These are phyloP conservation scores for Triangularia verruculosa DNA, from an alignment of 2,329 filamentous ascomycete species.

Conservation along the genomic window DNA sequence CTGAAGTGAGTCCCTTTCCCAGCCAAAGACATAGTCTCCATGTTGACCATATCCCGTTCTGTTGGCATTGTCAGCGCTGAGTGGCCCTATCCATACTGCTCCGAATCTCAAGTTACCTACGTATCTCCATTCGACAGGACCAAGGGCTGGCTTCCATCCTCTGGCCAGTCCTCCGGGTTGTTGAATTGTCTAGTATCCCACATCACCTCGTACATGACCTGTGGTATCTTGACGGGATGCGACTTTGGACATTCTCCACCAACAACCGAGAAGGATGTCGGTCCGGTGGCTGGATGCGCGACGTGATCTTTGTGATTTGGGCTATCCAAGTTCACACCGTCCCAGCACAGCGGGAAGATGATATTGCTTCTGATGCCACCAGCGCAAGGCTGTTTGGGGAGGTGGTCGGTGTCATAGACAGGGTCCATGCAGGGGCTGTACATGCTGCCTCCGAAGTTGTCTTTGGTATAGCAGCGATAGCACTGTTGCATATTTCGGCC, in stretches of 20 bases:
- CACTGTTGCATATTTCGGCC: constrained; percentile 22
- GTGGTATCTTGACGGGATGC: constrained; percentile 22
- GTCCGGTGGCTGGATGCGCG: constrained; percentile 38
- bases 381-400: constrained; percentile 37
- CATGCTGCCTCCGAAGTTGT: constrained; percentile 17
- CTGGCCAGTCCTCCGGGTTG: constrained; percentile 17
- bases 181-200: constrained; percentile 20
- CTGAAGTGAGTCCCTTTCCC: constrained; percentile 33
- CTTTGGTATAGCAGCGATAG: constrained; percentile 16
- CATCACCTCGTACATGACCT: constrained; percentile 20
- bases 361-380: constrained; percentile 44
- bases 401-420: constrained; percentile 34
- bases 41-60: constrained; percentile 37
- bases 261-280: constrained; percentile 36
- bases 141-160: constrained; percentile 20
- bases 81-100: too few relatives aligned
- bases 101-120: constrained; percentile 6
- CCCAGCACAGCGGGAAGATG: constrained; percentile 47
- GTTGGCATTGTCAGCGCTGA: constrained; percentile 4
- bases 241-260: constrained; percentile 30
- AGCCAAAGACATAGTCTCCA: constrained; percentile 41
- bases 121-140: constrained; percentile 19
- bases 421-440: constrained; percentile 20
- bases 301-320: constrained; percentile 42
- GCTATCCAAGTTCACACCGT: constrained; percentile 42